A percentile compares a stretch with the other conserved stretches of the same genome.
Evolutionary conservation across 139 green algal genomes (phyloP).

Genomic region (Tetradesmus lagerheimii): DNA sequence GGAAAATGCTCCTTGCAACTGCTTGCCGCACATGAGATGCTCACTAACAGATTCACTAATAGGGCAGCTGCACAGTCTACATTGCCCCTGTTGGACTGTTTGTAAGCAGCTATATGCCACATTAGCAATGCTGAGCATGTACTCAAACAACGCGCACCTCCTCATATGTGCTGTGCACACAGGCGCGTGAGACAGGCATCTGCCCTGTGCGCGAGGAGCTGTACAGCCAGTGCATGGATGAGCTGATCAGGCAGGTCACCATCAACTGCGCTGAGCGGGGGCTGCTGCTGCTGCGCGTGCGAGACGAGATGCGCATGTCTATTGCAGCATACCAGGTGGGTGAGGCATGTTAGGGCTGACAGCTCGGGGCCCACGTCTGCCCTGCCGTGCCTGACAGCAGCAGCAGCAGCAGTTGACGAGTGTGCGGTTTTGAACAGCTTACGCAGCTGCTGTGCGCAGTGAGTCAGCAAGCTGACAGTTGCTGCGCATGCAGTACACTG

Average conservation of each 20-base stretch:
- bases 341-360: background rate
- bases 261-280: conserved; percentile 92
- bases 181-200: conserved; percentile 91
- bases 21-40: too few species aligned
- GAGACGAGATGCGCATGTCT: conserved; percentile 91
- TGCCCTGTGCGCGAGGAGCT: conserved; percentile 93
- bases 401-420: too few species aligned
- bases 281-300: conserved; percentile 84
- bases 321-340: conserved; percentile 82
- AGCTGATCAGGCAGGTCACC: conserved; percentile 85
- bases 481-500: background rate
- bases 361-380: too few species aligned
- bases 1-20: too few species aligned
- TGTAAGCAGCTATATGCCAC: too few species aligned
- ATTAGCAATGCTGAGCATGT: too few species aligned
- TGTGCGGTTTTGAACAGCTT: background rate
- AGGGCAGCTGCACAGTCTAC: too few species aligned
- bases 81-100: too few species aligned
- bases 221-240: conserved; percentile 89
- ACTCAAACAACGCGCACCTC: too few species aligned
- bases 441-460: too few species aligned
- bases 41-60: too few species aligned
- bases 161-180: conserved; percentile 29
- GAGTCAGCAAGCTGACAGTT: background rate
- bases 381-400: background rate